phyloP scores from a whole-genome alignment of 495 filamentous ascomycete species.

The Lindgomyces ingoldianus region DNA sequence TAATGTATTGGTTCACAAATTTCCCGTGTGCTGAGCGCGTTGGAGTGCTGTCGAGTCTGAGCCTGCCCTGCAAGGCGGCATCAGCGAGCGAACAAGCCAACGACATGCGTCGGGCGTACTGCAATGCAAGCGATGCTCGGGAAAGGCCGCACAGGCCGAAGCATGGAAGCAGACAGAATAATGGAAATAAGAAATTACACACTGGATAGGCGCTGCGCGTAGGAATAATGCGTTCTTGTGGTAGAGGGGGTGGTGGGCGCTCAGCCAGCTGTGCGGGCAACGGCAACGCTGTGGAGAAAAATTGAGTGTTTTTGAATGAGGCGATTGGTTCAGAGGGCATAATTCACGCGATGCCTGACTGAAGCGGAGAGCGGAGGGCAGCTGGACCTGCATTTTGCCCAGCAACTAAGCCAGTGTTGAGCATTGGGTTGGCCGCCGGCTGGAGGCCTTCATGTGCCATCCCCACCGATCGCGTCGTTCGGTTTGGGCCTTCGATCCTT shows the following conservation, averaged over 20 bases:
- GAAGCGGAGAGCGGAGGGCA: too few relatives aligned
- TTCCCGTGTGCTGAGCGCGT: slow-evolving; percentile 2
- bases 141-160: background rate
- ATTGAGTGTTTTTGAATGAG: background rate
- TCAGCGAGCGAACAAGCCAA: too few relatives aligned
- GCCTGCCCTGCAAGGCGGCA: background rate
- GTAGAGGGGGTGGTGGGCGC: too few relatives aligned
- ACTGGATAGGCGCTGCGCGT: background rate
- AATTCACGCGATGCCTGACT: too few relatives aligned
- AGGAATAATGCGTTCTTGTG: too few relatives aligned
- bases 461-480: too few relatives aligned
- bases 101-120: too few relatives aligned
- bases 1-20: slow-evolving; percentile 20
- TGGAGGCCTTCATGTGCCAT: too few relatives aligned
- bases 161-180: background rate
- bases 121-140: too few relatives aligned
- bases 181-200: background rate
- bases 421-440: too few relatives aligned
- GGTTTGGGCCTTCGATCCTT: too few relatives aligned
- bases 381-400: slow-evolving; percentile 10
- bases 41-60: background rate
- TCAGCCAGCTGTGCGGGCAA: background rate
- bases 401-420: too few relatives aligned
- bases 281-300: background rate
- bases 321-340: slow-evolving; percentile 18